Percentiles rank a stretch among this genome's conserved stretches.
phyloP scores from a whole-genome alignment of 495 filamentous ascomycete genomes.

The Talaromyces nanjingensis region DNA sequence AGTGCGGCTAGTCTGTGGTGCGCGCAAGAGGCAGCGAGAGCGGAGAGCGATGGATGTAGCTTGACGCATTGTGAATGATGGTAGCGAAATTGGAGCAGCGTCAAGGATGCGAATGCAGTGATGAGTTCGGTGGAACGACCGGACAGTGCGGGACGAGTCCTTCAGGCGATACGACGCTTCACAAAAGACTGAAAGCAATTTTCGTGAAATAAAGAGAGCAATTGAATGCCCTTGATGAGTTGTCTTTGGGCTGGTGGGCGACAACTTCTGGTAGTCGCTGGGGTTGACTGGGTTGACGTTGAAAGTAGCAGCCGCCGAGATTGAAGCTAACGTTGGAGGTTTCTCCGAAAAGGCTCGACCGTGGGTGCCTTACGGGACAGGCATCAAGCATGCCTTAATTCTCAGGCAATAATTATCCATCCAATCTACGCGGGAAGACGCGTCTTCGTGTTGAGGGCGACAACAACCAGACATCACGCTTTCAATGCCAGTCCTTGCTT shows the following conservation, averaged over 20 bases:
- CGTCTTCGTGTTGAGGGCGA: conserved; percentile 18
- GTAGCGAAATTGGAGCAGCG: background rate
- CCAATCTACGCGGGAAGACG: conserved; percentile 25
- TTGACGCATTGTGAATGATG: conserved; percentile 31
- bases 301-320: conserved; percentile 40
- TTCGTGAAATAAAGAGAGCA: background rate
- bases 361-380: conserved; percentile 17
- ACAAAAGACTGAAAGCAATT: background rate
- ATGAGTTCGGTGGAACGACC: background rate
- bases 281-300: conserved; percentile 33
- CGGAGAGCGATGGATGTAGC: conserved; percentile 36
- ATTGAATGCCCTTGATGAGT: background rate
- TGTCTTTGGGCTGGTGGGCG: background rate
- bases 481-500: background rate
- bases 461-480: background rate
- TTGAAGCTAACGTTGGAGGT: conserved; percentile 24
- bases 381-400: background rate
- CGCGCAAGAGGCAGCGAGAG: conserved; percentile 32
- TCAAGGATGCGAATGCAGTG: background rate
- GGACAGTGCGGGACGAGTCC: background rate
- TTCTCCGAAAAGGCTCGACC: conserved; percentile 18
- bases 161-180: background rate
- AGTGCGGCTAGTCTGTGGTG: conserved; percentile 30
- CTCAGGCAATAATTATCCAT: conserved; percentile 3
- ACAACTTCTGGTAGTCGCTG: conserved; percentile 9